Percentiles rank a stretch among this genome's conserved stretches.
phyloP scores from a whole-genome alignment of 75 land plant genomes.

The Azolla pinnata region DNA sequence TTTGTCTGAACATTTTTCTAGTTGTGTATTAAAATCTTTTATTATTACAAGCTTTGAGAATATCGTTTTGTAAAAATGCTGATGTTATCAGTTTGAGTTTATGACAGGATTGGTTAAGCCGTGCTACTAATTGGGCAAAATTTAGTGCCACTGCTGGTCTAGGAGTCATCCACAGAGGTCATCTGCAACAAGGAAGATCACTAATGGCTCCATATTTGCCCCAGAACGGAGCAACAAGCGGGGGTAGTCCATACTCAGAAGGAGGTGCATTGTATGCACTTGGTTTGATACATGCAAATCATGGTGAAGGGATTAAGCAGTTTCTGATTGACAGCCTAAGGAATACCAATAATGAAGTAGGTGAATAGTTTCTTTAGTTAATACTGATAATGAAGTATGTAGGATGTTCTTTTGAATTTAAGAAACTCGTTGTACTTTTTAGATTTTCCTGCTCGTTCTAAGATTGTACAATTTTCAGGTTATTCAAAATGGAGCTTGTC shows the following conservation, averaged over 20 bases:
- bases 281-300: conserved; percentile 97
- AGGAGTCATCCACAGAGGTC: conserved; percentile 95
- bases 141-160: conserved; percentile 98
- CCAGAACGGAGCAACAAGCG: conserved; percentile 79
- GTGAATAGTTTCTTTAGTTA: background rate
- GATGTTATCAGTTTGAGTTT: background rate
- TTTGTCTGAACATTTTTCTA: no score
- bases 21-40: no score
- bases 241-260: conserved; percentile 95
- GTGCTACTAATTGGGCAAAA: conserved; percentile 98
- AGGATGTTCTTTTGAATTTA: no score
- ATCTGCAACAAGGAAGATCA: conserved; percentile 91
- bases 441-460: no score
- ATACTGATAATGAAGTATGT: background rate
- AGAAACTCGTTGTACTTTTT: no score
- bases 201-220: conserved; percentile 98
- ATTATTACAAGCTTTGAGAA: no score
- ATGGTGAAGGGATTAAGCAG: conserved; percentile 94
- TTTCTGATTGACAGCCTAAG: conserved; percentile 86
- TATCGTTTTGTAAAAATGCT: no score
- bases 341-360: conserved; percentile 76
- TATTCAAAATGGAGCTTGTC: conserved; percentile 94
- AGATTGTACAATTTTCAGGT: conserved; percentile 44
- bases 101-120: conserved; percentile 90
- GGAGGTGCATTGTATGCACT: conserved; percentile 97